A percentile compares a stretch with the other conserved stretches of the same genome.
These are phyloP conservation scores for Vaccinium myrtillus DNA, from an alignment of 148 eudicot species.

Conservation along the genomic window DNA sequence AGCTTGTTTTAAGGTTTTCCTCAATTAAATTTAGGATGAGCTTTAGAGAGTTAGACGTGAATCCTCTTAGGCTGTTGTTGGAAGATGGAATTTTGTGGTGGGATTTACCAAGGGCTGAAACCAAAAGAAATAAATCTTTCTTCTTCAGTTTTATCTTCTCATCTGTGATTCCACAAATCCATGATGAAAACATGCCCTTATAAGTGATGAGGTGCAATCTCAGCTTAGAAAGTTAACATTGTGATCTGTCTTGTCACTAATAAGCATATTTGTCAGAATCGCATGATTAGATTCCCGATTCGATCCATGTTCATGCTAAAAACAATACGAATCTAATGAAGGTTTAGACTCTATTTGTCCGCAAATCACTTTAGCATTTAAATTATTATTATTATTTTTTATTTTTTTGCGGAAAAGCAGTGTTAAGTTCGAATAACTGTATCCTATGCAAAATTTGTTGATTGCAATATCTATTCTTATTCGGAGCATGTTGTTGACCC, in stretches of 20 bases:
- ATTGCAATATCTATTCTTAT: background rate
- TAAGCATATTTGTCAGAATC: background rate
- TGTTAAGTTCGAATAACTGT: background rate
- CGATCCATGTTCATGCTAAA: background rate
- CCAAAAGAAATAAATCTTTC: background rate
- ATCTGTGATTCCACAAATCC: background rate
- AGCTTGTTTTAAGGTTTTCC: too few species aligned
- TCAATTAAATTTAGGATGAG: too few species aligned
- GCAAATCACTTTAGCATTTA: background rate
- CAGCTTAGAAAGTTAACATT: background rate
- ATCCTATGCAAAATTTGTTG: background rate
- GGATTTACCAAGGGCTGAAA: background rate
- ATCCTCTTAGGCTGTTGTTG: background rate
- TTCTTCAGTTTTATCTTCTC: background rate
- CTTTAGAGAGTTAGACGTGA: too few species aligned
- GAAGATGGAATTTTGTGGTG: background rate
- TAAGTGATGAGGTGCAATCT: background rate
- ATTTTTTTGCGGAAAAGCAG: background rate
- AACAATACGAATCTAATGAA: background rate
- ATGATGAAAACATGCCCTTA: background rate
- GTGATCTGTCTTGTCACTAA: background rate
- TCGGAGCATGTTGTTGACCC: background rate
- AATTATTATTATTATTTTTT: background rate
- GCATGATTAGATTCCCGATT: background rate
- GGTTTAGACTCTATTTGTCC: background rate